A percentile compares a stretch with the other conserved stretches of the same genome.
Conservation (phyloP, 2,329 filamentous ascomycete species). For the Hymenoscyphus repandus region DNA sequence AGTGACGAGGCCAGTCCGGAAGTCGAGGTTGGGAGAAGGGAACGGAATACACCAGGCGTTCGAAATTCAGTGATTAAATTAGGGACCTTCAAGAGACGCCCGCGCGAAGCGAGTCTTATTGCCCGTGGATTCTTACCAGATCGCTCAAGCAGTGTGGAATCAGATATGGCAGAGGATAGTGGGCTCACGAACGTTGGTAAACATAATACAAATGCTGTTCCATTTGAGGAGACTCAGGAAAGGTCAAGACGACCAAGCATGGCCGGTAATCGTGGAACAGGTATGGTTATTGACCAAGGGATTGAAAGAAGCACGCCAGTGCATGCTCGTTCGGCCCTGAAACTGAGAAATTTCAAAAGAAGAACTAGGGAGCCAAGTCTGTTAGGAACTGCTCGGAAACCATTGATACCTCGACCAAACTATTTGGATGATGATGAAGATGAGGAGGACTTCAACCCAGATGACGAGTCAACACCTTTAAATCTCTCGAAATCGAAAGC, state of each 20-base stretch:
- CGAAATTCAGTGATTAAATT: constrained; percentile 39
- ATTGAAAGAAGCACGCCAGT: constrained; percentile 24
- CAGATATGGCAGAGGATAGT: constrained; percentile 25
- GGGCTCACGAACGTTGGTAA: constrained; percentile 25
- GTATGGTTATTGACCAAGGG: constrained; percentile 19
- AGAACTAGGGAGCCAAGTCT: constrained; percentile 58
- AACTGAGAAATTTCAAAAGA: constrained; percentile 52
- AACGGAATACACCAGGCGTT: constrained; percentile 18
- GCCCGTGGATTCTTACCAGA: constrained; percentile 19
- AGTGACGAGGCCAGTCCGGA: constrained; percentile 25
- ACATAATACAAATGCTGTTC: constrained; percentile 23
- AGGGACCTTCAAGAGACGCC: constrained; percentile 51
- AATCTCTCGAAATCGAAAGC: constrained; percentile 42
- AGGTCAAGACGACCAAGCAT: constrained; percentile 32
- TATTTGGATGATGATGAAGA: constrained; percentile 42
- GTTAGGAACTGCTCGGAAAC: constrained; percentile 38
- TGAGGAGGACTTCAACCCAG: constrained; percentile 51
- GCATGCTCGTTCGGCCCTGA: constrained; percentile 37
- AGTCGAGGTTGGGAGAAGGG: constrained; percentile 27
- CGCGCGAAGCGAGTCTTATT: constrained; percentile 41
- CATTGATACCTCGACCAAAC: constrained; percentile 32
- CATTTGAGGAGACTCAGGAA: constrained; percentile 31
- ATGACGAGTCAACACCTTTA: constrained; percentile 64
- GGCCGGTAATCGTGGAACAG: constrained; percentile 24
- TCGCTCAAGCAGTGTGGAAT: constrained; percentile 31